A percentile compares a stretch with the other conserved stretches of the same genome.
phyloP scores from a whole-genome alignment of 2,329 filamentous ascomycete species.

The Stagonosporopsis chrysanthemi region DNA sequence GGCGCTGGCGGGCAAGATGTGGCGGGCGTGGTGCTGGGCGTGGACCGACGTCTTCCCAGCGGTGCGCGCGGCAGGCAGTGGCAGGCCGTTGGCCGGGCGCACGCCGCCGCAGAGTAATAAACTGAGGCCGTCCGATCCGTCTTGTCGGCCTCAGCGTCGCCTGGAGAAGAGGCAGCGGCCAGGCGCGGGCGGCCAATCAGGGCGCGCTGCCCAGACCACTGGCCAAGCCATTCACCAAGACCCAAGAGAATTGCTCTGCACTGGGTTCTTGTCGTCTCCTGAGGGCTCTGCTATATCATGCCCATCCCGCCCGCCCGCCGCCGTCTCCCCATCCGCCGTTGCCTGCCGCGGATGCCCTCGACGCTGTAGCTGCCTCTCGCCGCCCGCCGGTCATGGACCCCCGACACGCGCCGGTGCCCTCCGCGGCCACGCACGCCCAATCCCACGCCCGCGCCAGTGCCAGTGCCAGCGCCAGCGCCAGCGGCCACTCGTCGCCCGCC shows the following conservation, averaged over 20 bases:
- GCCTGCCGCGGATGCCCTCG: conserved; percentile 37
- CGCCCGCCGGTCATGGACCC: conserved; percentile 42
- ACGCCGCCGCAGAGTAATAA: too few relatives aligned
- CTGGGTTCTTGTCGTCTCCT: conserved; percentile 24
- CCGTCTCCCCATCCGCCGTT: conserved; percentile 24
- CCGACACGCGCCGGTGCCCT: conserved; percentile 40
- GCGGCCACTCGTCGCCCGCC: conserved; percentile 17
- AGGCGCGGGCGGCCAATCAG: conserved; percentile 11
- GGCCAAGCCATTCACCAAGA: conserved; percentile 22
- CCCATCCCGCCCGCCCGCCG: conserved; percentile 33
- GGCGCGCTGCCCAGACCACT: conserved; percentile 7
- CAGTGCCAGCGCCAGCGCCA: too few relatives aligned
- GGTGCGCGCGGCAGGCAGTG: too few relatives aligned
- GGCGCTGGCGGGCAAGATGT: too few relatives aligned
- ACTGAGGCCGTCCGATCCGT: conserved; percentile 13
- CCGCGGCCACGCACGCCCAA: conserved; percentile 34
- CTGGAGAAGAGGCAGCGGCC: conserved; percentile 7
- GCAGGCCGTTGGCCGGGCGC: too few relatives aligned
- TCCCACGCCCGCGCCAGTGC: too few relatives aligned
- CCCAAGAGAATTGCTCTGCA: conserved; percentile 18
- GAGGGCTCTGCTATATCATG: conserved; percentile 46
- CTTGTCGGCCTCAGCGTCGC: conserved; percentile 21
- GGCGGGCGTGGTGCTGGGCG: too few relatives aligned
- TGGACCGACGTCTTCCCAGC: too few relatives aligned
- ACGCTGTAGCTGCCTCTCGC: conserved; percentile 29